phyloP scores from a whole-genome alignment of 75 land plant genomes.

The Pseudotsuga menziesii region DNA sequence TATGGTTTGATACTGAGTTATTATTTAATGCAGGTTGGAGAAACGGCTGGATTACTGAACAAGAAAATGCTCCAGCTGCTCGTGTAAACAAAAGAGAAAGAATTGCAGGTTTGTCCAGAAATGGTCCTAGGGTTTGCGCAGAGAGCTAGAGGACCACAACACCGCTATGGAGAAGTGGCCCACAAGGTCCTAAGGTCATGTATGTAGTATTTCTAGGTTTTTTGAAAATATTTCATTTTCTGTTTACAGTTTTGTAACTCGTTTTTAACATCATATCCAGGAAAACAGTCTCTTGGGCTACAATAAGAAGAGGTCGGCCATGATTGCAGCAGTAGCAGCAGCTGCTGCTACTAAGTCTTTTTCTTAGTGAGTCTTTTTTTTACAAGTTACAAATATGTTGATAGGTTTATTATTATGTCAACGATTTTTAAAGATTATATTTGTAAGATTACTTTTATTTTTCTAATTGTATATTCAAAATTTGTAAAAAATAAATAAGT shows the following conservation, averaged over 20 bases:
- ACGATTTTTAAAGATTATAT: no score
- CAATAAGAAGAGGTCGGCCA: constrained; percentile 33
- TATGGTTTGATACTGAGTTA: not conserved
- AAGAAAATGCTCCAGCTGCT: not conserved
- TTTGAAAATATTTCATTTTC: not conserved
- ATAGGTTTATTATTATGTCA: no score
- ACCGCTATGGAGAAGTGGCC: constrained; percentile 65
- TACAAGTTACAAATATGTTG: no score
- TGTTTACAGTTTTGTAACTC: not conserved
- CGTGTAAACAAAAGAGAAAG: no score
- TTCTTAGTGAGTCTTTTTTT: no score
- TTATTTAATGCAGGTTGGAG: not conserved
- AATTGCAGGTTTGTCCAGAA: not conserved
- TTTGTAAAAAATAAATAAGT: no score
- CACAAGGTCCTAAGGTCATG: constrained; percentile 42
- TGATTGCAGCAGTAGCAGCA: constrained; percentile 10
- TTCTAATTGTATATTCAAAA: no score
- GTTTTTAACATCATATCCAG: not conserved
- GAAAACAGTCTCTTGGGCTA: constrained; percentile 41
- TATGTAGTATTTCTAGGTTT: not conserved
- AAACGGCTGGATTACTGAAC: not conserved
- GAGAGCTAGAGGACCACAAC: constrained; percentile 55
- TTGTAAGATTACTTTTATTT: no score
- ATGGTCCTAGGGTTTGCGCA: constrained; percentile 23
- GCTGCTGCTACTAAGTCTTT: not conserved